phyloP scores from a whole-genome alignment of 768 basidiomycete species.

The Xerocomus brunneocitrinus region DNA sequence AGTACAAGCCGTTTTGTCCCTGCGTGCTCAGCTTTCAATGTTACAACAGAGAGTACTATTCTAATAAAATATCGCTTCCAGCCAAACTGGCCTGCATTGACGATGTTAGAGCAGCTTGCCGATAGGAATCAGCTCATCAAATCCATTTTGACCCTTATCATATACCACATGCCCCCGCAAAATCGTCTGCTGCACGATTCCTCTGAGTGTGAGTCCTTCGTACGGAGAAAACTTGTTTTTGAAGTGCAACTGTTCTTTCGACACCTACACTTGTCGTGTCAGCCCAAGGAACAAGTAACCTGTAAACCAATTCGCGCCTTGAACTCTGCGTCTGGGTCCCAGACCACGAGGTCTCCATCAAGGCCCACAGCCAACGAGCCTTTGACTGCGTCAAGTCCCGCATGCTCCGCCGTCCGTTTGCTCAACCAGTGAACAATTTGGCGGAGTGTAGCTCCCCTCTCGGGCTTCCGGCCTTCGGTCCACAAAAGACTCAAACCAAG shows the following conservation, averaged over 20 bases:
- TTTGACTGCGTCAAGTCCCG: conserved; percentile 64
- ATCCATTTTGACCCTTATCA: conserved; percentile 36
- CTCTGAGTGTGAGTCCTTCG: conserved; percentile 64
- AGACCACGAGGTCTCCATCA: conserved; percentile 86
- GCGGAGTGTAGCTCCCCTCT: conserved; percentile 47
- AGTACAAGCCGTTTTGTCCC: too few species aligned
- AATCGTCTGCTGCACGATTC: conserved; percentile 72
- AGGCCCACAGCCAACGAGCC: conserved; percentile 68
- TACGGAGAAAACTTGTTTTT: conserved; percentile 95
- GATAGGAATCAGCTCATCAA: conserved; percentile 30
- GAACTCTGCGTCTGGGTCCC: conserved; percentile 57
- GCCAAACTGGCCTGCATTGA: background rate
- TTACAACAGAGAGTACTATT: too few species aligned
- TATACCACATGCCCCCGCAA: conserved; percentile 75
- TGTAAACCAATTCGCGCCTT: conserved; percentile 28
- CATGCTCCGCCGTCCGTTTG: conserved; percentile 71
- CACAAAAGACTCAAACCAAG: conserved; percentile 84
- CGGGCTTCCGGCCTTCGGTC: conserved; percentile 68
- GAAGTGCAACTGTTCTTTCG: conserved; percentile 69
- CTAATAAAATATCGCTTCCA: background rate
- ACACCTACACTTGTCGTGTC: conserved; percentile 48
- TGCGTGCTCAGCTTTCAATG: too few species aligned
- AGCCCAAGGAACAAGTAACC: background rate
- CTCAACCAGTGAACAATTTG: conserved; percentile 75
- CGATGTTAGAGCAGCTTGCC: conserved; percentile 36